Evolutionary conservation across 305 asterid genomes (phyloP).

Genomic region (Fraxinus platypoda): DNA sequence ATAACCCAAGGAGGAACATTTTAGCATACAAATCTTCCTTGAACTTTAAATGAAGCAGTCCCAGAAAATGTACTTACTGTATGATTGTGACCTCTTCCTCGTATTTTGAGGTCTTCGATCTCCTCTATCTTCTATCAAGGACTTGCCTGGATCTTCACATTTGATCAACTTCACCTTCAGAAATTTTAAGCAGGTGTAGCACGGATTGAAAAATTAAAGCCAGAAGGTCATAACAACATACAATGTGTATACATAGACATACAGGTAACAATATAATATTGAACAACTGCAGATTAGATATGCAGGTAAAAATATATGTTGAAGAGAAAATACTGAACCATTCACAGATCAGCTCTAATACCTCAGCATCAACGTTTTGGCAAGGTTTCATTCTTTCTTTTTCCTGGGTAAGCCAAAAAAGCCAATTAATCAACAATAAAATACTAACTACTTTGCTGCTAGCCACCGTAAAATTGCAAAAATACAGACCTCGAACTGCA

Average conservation of each 20-base stretch:
- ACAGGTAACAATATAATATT: background rate
- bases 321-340: background rate
- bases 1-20: conserved; percentile 16
- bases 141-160: conserved; percentile 29
- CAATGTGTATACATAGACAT: background rate
- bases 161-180: conserved; percentile 33
- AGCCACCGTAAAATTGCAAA: background rate
- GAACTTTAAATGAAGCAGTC: background rate
- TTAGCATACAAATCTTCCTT: conserved; percentile 17
- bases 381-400: conserved; percentile 21
- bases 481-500: conserved; percentile 34
- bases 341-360: conserved; percentile 22
- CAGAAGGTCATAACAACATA: background rate
- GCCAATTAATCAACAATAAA: background rate
- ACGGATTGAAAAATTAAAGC: background rate
- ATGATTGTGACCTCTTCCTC: conserved; percentile 31
- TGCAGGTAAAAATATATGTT: background rate
- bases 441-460: background rate
- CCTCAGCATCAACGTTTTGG: conserved; percentile 33
- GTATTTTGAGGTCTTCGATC: conserved; percentile 28
- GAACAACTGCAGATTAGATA: background rate
- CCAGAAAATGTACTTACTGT: conserved; percentile 41
- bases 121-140: conserved; percentile 29
- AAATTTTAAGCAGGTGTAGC: conserved; percentile 19
- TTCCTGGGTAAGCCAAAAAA: conserved; percentile 33